Base-by-base conservation (phyloP, 1,284 basidiomycete genomes). In the Moesziomyces antarcticus region DNA sequence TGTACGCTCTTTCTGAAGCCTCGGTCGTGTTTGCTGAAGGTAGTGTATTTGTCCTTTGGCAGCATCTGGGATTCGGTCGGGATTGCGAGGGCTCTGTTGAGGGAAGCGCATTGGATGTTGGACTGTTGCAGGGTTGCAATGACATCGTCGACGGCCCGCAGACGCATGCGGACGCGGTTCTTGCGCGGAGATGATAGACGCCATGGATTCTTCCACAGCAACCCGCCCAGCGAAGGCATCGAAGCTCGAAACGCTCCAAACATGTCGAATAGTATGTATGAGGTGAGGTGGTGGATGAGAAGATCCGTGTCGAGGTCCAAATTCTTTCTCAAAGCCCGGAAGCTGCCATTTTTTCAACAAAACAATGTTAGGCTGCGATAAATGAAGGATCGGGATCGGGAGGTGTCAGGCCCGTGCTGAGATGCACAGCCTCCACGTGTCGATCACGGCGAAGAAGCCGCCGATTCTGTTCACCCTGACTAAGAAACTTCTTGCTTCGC, bases 141-240 rank as follows among this genome's bases (percentile, higher is more conserved):
- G 53, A 99, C 95, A 5, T 89, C 86, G 86, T 99, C 96, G 49
- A 99, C 96, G 80, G 90, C 91, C 87, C 93, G 94, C 73, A 99
- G 88, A 55, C 97, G 89, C 66, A 91, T 87, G 27, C 96, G 90
- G 57, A 91, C 93, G 78, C 97, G 95, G 22, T 92, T 91, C 86
- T 98, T 98, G 73, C 96, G 90, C 1, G 94, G 93, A 11, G 89
- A 84, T 14, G 94, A 97, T 73, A 99, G 86, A 78, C 93, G 91
- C 93, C 93, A 97, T 50, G 95, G 96, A 30, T 88, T 90, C 87
- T 98, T 98, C 95, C 93, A 94, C 48, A 94, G 87, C 51, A 94
- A 88, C 83, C 93, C 93, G 52, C 89, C 87, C 35, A 89, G 85
- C 69, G 88, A 89, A 62, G 90, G 87, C 70, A 88, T 86, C 33